Evolutionary conservation across 495 filamentous ascomycete genomes (phyloP).

Genomic region (Gamarada debralockiae): DNA sequence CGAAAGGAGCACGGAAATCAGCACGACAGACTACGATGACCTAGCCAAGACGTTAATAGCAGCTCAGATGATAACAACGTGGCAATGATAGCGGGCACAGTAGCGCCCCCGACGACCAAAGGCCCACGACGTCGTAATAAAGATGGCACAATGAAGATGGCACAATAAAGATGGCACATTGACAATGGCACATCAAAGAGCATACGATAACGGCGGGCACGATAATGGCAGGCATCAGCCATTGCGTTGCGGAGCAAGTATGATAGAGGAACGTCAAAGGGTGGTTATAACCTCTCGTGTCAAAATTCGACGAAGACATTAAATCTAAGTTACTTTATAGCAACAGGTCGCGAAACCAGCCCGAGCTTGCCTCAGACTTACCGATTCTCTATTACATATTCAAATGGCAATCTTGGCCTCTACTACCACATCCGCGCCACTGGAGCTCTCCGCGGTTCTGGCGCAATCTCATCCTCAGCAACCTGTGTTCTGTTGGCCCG

Average conservation of each 20-base stretch:
- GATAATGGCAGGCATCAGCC: too few relatives aligned
- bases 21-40: background rate
- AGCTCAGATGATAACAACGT: slow-evolving; percentile 7
- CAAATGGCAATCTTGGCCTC: slow-evolving; percentile 15
- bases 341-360: slow-evolving; percentile 23
- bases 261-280: slow-evolving; percentile 13
- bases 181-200: slow-evolving; percentile 12
- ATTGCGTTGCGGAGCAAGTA: slow-evolving; percentile 13
- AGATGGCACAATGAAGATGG: slow-evolving; percentile 11
- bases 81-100: background rate
- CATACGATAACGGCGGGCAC: slow-evolving; percentile 9
- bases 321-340: slow-evolving; percentile 9
- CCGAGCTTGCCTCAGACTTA: slow-evolving; percentile 15
- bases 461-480: slow-evolving; percentile 12
- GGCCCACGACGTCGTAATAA: background rate
- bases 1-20: background rate
- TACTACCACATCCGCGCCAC: slow-evolving; percentile 17
- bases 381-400: slow-evolving; percentile 19
- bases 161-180: slow-evolving; percentile 11
- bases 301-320: slow-evolving; percentile 12
- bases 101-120: background rate
- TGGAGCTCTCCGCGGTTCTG: slow-evolving; percentile 21
- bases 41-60: slow-evolving; percentile 2
- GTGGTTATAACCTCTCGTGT: slow-evolving; percentile 1
- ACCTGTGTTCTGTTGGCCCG: slow-evolving; percentile 13